Percentiles rank a stretch among this genome's conserved stretches.
These are phyloP conservation scores for Nothomitra cinnamomea DNA, from an alignment of 2,329 filamentous ascomycete genomes.

Conservation along the genomic window DNA sequence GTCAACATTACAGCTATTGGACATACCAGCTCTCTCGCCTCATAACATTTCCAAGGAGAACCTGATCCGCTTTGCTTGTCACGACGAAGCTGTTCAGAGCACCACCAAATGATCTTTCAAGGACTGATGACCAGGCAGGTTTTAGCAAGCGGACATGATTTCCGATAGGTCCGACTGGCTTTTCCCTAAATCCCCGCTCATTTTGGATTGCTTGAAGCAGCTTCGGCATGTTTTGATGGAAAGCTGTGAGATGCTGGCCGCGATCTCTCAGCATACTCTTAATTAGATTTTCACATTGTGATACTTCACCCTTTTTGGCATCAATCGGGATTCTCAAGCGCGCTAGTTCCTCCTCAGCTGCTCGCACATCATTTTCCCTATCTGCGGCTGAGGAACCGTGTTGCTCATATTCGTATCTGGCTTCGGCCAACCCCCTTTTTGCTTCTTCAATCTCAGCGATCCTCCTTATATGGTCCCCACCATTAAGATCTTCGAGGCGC, in stretches of 20 bases:
- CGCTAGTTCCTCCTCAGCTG: constrained; percentile 18
- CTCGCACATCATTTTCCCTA: constrained; percentile 21
- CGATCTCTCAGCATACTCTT: constrained; percentile 36
- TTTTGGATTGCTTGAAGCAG: constrained; percentile 51
- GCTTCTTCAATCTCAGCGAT: constrained; percentile 41
- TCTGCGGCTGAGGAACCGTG: constrained; percentile 22
- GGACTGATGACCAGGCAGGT: constrained; percentile 64
- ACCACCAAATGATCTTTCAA: constrained; percentile 62
- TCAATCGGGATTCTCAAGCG: constrained; percentile 17
- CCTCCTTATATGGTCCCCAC: constrained; percentile 49
- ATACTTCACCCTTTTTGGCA: constrained; percentile 37
- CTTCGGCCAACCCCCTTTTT: constrained; percentile 30
- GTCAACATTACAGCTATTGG: neutral
- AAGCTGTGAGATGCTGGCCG: constrained; percentile 45
- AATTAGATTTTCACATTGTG: constrained; percentile 33
- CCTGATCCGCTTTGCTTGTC: constrained; percentile 56
- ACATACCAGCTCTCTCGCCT: constrained; percentile 34
- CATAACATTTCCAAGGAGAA: constrained; percentile 50
- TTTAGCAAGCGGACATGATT: constrained; percentile 58
- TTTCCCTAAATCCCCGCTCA: constrained; percentile 50
- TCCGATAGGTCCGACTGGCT: constrained; percentile 73
- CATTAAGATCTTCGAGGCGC: constrained; percentile 33
- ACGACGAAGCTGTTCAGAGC: constrained; percentile 67
- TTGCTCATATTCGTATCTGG: constrained; percentile 24
- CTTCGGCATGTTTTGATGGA: constrained; percentile 40